Percentiles rank a stretch among this genome's conserved stretches.
phyloP scores from a whole-genome alignment of 352 stramenopile genomes.

The Globisporangium recalcitrans region DNA sequence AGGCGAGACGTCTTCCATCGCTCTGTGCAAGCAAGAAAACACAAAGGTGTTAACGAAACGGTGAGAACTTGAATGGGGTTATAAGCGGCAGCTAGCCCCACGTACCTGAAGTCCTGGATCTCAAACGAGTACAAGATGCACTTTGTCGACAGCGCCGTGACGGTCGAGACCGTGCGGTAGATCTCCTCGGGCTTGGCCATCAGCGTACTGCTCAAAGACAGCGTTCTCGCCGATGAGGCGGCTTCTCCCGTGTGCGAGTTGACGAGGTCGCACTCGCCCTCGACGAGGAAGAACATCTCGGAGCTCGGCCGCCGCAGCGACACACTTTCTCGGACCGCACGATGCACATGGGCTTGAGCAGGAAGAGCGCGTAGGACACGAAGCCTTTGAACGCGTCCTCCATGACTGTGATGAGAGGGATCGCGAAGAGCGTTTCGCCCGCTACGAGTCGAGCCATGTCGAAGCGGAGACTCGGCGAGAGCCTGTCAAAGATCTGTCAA shows the following conservation, averaged over 20 bases:
- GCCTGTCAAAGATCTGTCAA: constrained; percentile 73
- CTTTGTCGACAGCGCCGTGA: constrained; percentile 60
- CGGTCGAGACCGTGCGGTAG: constrained; percentile 71
- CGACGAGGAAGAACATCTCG: constrained; percentile 84
- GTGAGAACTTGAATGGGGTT: not conserved
- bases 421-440: constrained; percentile 68
- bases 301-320: constrained; percentile 59
- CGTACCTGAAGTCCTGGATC: constrained; percentile 73
- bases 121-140: constrained; percentile 79
- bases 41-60: not conserved
- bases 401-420: constrained; percentile 82
- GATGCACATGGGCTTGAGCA: constrained; percentile 74
- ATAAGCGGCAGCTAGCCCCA: too few species aligned
- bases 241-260: constrained; percentile 58
- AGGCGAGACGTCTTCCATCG: constrained; percentile 59
- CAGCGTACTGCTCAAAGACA: constrained; percentile 81
- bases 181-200: constrained; percentile 63
- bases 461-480: constrained; percentile 75
- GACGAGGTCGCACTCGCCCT: constrained; percentile 76
- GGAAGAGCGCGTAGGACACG: constrained; percentile 82
- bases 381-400: constrained; percentile 87
- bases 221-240: constrained; percentile 64
- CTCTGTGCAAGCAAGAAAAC: constrained; percentile 16
- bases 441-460: constrained; percentile 76
- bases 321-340: constrained; percentile 68